Evolutionary conservation across 2,329 filamentous ascomycete species (phyloP).

Genomic region (Ascochyta clinopodiicola): DNA sequence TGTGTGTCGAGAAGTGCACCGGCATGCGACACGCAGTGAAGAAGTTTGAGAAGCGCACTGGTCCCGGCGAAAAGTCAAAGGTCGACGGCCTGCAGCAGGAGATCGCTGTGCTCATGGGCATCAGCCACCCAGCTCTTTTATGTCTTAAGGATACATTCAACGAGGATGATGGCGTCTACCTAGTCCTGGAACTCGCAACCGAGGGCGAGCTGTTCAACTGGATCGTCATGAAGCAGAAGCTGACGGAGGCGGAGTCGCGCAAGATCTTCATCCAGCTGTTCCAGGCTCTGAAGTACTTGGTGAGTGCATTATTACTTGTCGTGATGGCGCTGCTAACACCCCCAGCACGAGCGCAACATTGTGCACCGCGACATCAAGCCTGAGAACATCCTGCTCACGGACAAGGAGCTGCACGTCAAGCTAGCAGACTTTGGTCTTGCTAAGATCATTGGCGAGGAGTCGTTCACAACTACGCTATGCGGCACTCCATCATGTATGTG

Average conservation of each 20-base stretch:
- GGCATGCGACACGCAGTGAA: constrained; percentile 91
- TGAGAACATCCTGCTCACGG: constrained; percentile 89
- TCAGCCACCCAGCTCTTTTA: constrained; percentile 90
- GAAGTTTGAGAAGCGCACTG: constrained; percentile 85
- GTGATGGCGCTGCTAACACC: constrained; percentile 32
- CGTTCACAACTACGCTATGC: constrained; percentile 94
- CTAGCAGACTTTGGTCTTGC: constrained; percentile 95
- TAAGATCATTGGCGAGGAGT: constrained; percentile 98
- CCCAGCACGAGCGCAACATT: constrained; percentile 92
- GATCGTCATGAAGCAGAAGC: constrained; percentile 88
- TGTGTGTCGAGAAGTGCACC: constrained; percentile 84
- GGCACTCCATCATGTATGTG: constrained; percentile 84
- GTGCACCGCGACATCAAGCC: constrained; percentile 98
- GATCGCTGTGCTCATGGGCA: constrained; percentile 95
- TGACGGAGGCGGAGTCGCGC: constrained; percentile 82
- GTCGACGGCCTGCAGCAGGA: constrained; percentile 90
- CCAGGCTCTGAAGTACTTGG: constrained; percentile 92
- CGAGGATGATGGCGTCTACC: constrained; percentile 86
- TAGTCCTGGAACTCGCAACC: constrained; percentile 87
- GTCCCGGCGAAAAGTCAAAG: constrained; percentile 82
- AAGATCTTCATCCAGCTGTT: constrained; percentile 92
- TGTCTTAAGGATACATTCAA: constrained; percentile 96
- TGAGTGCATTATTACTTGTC: constrained; percentile 54
- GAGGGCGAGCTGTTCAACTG: constrained; percentile 96
- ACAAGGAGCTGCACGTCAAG: constrained; percentile 86